Conservation (phyloP, 371 early-diverging fungal species). For the Smittium culicis region DNA sequence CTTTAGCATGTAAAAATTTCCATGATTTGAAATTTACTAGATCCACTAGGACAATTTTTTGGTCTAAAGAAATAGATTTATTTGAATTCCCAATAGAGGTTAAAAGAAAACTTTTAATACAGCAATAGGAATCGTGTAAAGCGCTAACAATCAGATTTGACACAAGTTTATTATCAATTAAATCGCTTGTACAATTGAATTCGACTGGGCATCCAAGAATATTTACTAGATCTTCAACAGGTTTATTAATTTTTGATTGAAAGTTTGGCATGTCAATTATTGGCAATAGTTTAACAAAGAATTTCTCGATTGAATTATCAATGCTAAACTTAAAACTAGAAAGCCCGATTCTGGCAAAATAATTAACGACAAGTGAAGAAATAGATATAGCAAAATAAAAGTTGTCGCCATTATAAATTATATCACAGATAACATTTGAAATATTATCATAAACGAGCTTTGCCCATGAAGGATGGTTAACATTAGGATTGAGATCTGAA, state of each 20-base stretch:
- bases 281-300: neutral
- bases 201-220: neutral
- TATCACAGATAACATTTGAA: neutral
- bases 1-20: neutral
- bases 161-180: neutral
- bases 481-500: neutral
- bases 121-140: neutral
- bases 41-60: neutral
- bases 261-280: neutral
- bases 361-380: neutral
- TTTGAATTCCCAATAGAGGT: neutral
- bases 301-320: neutral
- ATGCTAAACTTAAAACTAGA: neutral
- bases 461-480: neutral
- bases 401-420: neutral
- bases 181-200: neutral
- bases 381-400: neutral
- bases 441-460: neutral
- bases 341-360: neutral
- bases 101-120: neutral
- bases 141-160: neutral
- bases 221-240: neutral
- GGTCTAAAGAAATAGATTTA: neutral
- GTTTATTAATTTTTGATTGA: neutral
- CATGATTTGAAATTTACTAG: neutral